Percentiles rank a stretch among this genome's conserved stretches.
Conservation (phyloP, 1,139 yeast species). For the Pichia inconspicua region DNA sequence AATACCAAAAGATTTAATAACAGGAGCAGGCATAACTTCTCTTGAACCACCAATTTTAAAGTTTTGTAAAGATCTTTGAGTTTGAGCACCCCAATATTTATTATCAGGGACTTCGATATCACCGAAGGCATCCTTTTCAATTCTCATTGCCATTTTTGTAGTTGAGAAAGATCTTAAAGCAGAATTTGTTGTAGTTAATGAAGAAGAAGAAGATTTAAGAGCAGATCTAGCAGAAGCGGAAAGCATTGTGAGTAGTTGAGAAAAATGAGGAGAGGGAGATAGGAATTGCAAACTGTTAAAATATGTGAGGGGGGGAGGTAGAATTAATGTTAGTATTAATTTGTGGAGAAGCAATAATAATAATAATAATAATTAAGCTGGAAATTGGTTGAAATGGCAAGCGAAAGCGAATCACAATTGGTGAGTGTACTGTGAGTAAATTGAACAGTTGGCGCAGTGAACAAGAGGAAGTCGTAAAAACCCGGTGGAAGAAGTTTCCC, state of each 20-base stretch:
- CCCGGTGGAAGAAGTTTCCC: too few relatives aligned
- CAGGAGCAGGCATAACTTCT: slow-evolving; percentile 87
- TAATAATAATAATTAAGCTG: too few relatives aligned
- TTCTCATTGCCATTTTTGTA: slow-evolving; percentile 36
- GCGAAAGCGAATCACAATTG: too few relatives aligned
- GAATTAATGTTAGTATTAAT: too few relatives aligned
- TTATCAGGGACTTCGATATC: slow-evolving; percentile 82
- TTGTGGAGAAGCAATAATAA: too few relatives aligned
- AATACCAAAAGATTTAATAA: slow-evolving; percentile 85
- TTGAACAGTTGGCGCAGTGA: too few relatives aligned
- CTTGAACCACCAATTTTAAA: slow-evolving; percentile 92
- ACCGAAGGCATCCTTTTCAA: slow-evolving; percentile 94
- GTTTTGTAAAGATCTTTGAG: slow-evolving; percentile 87
- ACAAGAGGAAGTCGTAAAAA: too few relatives aligned
- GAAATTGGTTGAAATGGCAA: too few relatives aligned
- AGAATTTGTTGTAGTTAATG: neutral
- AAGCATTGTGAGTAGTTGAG: slow-evolving; percentile 11
- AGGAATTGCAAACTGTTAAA: neutral
- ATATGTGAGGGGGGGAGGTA: neutral
- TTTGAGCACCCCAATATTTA: slow-evolving; percentile 97
- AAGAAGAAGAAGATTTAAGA: slow-evolving; percentile 8
- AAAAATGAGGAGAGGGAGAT: neutral
- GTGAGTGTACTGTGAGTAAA: too few relatives aligned
- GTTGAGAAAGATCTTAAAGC: slow-evolving; percentile 25
- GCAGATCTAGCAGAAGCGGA: slow-evolving; percentile 18